A percentile compares a stretch with the other conserved stretches of the same genome.
These are phyloP conservation scores for Alternaria brassicicola DNA, from an alignment of 2,329 filamentous ascomycete genomes.

Conservation along the genomic window DNA sequence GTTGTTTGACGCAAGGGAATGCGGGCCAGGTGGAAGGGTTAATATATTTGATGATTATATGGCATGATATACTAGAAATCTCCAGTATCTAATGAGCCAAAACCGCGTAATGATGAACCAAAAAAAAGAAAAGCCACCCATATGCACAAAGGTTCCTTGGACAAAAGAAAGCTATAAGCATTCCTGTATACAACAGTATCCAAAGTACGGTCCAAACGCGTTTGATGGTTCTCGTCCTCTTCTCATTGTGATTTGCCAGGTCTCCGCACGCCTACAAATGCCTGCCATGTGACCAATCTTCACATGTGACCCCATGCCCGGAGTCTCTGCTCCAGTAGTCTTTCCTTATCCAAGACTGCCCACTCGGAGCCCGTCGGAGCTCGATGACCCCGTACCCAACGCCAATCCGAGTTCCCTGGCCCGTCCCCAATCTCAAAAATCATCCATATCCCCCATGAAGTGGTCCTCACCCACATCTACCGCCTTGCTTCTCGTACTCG, in stretches of 20 bases:
- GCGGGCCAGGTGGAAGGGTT: not conserved
- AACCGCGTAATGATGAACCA: not conserved
- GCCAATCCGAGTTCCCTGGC: not conserved
- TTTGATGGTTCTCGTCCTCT: not conserved
- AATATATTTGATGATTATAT: not conserved
- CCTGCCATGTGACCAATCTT: not conserved
- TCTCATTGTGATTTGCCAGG: not conserved
- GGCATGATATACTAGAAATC: not conserved
- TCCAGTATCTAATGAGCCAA: not conserved
- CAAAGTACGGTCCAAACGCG: not conserved
- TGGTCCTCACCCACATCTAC: slow-evolving; percentile 3
- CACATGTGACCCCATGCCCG: not conserved
- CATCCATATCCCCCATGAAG: slow-evolving; percentile 44
- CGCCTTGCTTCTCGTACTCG: not conserved
- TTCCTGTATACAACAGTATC: not conserved
- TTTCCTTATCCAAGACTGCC: not conserved
- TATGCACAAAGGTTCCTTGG: slow-evolving; percentile 8
- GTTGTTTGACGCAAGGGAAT: not conserved
- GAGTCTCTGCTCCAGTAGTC: not conserved
- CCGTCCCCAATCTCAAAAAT: slow-evolving; percentile 27
- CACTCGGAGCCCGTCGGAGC: not conserved
- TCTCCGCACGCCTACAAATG: not conserved
- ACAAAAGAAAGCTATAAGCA: not conserved
- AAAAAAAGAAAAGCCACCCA: slow-evolving; percentile 3
- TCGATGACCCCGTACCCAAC: not conserved